Percentiles rank a stretch among this genome's conserved stretches.
phyloP scores from a whole-genome alignment of 2,329 filamentous ascomycete genomes.

The Didymella glomerata region DNA sequence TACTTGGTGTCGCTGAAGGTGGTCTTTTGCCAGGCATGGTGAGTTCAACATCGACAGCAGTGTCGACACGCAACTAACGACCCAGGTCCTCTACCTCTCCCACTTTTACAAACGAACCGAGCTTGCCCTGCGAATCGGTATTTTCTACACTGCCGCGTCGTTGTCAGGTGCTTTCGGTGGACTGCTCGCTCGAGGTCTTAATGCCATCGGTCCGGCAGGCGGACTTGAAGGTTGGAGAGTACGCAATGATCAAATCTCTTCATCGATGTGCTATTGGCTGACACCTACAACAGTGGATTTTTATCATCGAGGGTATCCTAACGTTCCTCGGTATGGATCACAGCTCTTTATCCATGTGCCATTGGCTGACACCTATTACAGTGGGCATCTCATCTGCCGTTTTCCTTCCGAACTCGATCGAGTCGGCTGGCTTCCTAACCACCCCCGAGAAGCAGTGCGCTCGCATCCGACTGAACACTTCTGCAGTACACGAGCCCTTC shows the following conservation, averaged over 20 bases:
- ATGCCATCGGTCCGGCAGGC: constrained; percentile 65
- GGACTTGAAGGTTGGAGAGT: constrained; percentile 62
- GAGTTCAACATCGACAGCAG: constrained; percentile 18
- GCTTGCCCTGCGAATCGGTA: constrained; percentile 68
- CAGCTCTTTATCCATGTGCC: too few species aligned
- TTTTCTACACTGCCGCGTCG: constrained; percentile 74
- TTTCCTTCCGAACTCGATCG: constrained; percentile 64
- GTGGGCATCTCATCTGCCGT: constrained; percentile 63
- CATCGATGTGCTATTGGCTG: neutral
- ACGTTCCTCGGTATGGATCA: too few species aligned
- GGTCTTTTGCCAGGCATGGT: constrained; percentile 73
- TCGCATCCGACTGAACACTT: constrained; percentile 54
- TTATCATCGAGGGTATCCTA: constrained; percentile 66
- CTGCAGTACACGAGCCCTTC: constrained; percentile 57
- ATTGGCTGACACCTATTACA: too few species aligned
- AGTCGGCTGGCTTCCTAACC: constrained; percentile 63
- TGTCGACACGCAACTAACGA: neutral
- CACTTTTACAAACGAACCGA: constrained; percentile 68
- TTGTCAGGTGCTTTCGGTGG: constrained; percentile 71
- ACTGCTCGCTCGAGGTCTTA: constrained; percentile 67
- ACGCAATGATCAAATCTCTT: neutral
- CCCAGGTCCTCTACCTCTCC: constrained; percentile 65
- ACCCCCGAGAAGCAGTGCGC: constrained; percentile 62
- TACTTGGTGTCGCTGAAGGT: constrained; percentile 71
- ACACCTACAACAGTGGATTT: constrained; percentile 61